Conservation (phyloP, 306 rosid genomes). For the Acacia confusa region DNA sequence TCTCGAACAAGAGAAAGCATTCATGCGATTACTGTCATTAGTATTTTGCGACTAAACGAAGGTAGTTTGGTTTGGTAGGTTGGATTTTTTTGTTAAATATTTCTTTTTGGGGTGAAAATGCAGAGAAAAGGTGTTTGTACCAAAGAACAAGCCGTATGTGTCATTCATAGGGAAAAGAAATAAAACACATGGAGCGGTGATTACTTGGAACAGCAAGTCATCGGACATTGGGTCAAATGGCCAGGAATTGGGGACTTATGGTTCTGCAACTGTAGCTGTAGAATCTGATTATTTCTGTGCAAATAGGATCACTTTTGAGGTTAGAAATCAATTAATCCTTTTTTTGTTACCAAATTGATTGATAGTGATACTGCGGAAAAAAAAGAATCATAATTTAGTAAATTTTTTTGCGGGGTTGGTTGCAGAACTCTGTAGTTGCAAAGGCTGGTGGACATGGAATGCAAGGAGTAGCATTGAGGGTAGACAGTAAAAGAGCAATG, state of each 20-base stretch:
- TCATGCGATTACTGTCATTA: background rate
- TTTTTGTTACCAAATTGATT: background rate
- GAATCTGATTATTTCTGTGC: slow-evolving; percentile 89
- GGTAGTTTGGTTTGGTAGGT: background rate
- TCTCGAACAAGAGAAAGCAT: background rate
- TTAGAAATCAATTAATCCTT: slow-evolving; percentile 19
- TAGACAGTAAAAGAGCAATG: slow-evolving; percentile 73
- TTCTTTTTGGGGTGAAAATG: background rate
- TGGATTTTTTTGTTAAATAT: background rate
- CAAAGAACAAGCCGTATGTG: slow-evolving; percentile 69
- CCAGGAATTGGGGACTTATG: slow-evolving; percentile 60
- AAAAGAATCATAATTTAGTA: background rate
- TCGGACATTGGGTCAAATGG: slow-evolving; percentile 67
- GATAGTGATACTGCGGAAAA: background rate
- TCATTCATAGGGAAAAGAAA: slow-evolving; percentile 71
- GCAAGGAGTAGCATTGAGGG: slow-evolving; percentile 91
- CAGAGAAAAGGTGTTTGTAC: slow-evolving; percentile 83
- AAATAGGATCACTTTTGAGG: slow-evolving; percentile 71
- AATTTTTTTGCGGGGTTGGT: background rate
- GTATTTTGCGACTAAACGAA: background rate
- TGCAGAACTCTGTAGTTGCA: slow-evolving; percentile 75
- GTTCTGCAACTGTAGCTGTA: slow-evolving; percentile 72
- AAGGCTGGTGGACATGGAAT: slow-evolving; percentile 65
- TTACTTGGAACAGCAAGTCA: slow-evolving; percentile 81
- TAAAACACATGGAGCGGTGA: slow-evolving; percentile 41